Percentiles rank a stretch among this genome's conserved stretches.
Evolutionary conservation across 179 eudicot species (phyloP).

Genomic region (Silene coronaria): DNA sequence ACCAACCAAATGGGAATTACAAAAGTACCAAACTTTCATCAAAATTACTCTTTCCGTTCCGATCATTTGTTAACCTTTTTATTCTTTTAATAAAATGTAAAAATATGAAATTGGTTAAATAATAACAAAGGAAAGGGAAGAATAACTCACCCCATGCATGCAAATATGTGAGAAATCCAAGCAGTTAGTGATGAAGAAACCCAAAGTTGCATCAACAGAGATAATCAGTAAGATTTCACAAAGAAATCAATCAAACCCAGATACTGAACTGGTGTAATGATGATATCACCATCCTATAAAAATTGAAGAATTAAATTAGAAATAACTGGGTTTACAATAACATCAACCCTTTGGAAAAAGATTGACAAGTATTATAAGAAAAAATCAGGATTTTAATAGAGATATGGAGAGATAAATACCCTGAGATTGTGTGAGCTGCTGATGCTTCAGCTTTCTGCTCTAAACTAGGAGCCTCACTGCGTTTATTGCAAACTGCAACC

Average conservation of each 20-base stretch:
- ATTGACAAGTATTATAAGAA: neutral
- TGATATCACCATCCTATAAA: slow-evolving; percentile 15
- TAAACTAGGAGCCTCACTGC: no score
- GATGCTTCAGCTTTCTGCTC: neutral
- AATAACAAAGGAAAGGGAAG: neutral
- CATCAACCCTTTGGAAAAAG: slow-evolving; percentile 5
- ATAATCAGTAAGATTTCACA: neutral
- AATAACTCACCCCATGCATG: slow-evolving; percentile 81
- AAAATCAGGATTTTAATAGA: neutral
- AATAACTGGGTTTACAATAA: neutral
- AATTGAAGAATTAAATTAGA: neutral
- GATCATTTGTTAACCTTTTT: neutral
- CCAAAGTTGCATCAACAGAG: slow-evolving; percentile 28
- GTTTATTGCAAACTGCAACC: no score
- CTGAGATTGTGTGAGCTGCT: slow-evolving; percentile 11
- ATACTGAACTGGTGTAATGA: slow-evolving; percentile 13
- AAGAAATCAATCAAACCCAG: slow-evolving; percentile 21
- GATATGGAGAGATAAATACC: slow-evolving; percentile 21
- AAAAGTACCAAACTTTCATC: slow-evolving; percentile 13
- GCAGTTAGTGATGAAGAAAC: slow-evolving; percentile 30
- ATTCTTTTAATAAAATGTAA: no score
- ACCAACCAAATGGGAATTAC: slow-evolving; percentile 9
- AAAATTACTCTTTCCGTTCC: neutral
- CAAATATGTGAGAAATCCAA: slow-evolving; percentile 45
- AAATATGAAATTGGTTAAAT: neutral